A percentile compares a stretch with the other conserved stretches of the same genome.
phyloP scores from a whole-genome alignment of 2,329 filamentous ascomycete genomes.

The Chaetomium sp. region DNA sequence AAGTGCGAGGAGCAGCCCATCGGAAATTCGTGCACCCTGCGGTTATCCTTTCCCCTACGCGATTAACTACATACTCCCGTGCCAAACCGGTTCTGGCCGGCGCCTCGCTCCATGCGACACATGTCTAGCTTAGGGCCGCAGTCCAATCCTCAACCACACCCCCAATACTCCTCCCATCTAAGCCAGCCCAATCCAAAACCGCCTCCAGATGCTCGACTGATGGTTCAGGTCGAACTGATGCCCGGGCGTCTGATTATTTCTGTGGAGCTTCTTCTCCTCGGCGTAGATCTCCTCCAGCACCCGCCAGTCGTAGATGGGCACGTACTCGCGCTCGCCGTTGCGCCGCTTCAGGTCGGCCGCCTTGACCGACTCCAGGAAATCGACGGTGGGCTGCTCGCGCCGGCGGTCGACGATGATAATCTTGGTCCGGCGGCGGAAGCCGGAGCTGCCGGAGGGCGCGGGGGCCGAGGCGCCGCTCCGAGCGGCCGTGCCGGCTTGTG shows the following conservation, averaged over 20 bases:
- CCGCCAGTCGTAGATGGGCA: slow-evolving; percentile 45
- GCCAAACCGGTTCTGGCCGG: slow-evolving; percentile 21
- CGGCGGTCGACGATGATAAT: slow-evolving; percentile 43
- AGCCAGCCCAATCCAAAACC: slow-evolving; percentile 35
- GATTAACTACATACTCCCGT: not conserved
- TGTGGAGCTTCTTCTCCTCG: slow-evolving; percentile 30
- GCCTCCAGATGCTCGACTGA: slow-evolving; percentile 32
- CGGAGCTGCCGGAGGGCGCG: not conserved
- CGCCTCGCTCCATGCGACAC: not conserved
- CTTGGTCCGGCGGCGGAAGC: slow-evolving; percentile 3
- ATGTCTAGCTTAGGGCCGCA: not conserved
- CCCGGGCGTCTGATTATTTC: not conserved
- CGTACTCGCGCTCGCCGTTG: slow-evolving; percentile 37
- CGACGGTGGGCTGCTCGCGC: slow-evolving; percentile 35
- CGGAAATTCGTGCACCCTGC: not conserved
- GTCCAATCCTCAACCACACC: slow-evolving; percentile 17
- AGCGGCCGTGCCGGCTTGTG: not conserved
- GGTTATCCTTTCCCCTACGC: slow-evolving; percentile 3
- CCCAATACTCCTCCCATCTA: not conserved
- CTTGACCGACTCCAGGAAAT: slow-evolving; percentile 38
- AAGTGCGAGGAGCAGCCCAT: not conserved
- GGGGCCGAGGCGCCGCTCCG: slow-evolving; percentile 13
- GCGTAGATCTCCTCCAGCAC: slow-evolving; percentile 39
- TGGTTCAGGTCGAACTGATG: slow-evolving; percentile 24
- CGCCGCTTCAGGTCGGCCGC: slow-evolving; percentile 31